Base-by-base conservation (phyloP, 2,329 filamentous ascomycete species). In the Akanthomyces muscarius region DNA sequence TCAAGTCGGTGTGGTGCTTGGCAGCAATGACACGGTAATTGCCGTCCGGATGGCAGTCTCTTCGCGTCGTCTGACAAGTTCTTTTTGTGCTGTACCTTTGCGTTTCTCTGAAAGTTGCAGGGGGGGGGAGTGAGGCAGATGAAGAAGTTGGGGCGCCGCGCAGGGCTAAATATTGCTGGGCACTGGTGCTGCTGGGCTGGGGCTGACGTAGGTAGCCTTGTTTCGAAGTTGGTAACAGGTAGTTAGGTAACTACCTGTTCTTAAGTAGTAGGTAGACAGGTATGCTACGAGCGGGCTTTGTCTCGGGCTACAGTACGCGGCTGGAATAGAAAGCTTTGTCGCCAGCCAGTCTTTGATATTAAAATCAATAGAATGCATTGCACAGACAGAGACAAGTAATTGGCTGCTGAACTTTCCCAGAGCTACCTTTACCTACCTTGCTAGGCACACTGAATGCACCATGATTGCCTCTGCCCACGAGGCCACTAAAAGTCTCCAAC, bases 401-500 rank as follows among this genome's bases (percentile, higher is more conserved):
- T 41, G 3, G 4, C 38, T 16, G 38, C 33, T 7, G 6, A 21
- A 21, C 21, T 21, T 21, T 21, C 21, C 21, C 21, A 21, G 21
- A 21, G 21, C 21, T 21, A 21, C 21, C 21, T 21, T 11, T 41
- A 10, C 38, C 8, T 16, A 7, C 13, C 38, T 10, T 16, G 38
- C 38, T 3, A 41, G 14, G 38, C 7, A 41, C 33, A 7, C 33
- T 30, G 28, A 30, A 30, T 30, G 28, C 28, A 30, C 28, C 28
- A 30, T 30, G 1, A 30, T 30, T 6, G 6, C 8, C 50, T 33
- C 33, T 18, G 8, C 21, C 25, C 53, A 16, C 4, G 11, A n/a
- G 42, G 23, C 44, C 55, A n/a, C 55, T 48, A 59, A 50, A 59
- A 59, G 14, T 59, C 55, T 50, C 44, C 33, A 50, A n/a, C 30